These are phyloP conservation scores for Aspergillus quadrilineatus DNA, from an alignment of 2,329 filamentous ascomycete species.

Conservation along the genomic window DNA sequence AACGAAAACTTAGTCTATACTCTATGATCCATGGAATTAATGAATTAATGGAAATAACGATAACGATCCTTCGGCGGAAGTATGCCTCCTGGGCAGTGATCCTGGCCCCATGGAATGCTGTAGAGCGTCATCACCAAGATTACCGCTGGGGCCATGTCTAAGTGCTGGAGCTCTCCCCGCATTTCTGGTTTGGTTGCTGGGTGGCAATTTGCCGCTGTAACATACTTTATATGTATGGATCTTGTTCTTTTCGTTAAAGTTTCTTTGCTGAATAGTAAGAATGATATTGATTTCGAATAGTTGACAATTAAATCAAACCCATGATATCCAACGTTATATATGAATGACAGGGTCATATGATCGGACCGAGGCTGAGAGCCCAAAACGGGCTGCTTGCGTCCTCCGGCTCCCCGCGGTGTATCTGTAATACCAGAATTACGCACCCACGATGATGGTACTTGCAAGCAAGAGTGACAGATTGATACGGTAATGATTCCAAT, in stretches of 20 bases:
- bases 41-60: neutral
- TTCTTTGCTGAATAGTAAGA: neutral
- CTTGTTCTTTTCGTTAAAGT: neutral
- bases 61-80: neutral
- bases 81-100: neutral
- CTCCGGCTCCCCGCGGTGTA: slow-evolving; percentile 10
- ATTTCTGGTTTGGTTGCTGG: neutral
- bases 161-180: slow-evolving; percentile 9
- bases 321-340: neutral
- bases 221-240: no score
- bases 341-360: neutral
- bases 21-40: no score
- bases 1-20: slow-evolving; percentile 11
- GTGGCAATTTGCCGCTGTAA: neutral
- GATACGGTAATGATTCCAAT: slow-evolving; percentile 1
- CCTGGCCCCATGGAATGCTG: neutral
- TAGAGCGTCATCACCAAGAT: neutral
- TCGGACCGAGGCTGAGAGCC: slow-evolving; percentile 12
- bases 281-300: neutral
- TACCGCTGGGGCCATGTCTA: neutral
- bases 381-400: neutral
- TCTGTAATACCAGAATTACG: slow-evolving; percentile 4
- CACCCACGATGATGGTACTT: neutral
- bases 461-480: neutral
- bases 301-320: neutral